phyloP scores from a whole-genome alignment of 305 asterid species.

The Ilex paraguariensis region DNA sequence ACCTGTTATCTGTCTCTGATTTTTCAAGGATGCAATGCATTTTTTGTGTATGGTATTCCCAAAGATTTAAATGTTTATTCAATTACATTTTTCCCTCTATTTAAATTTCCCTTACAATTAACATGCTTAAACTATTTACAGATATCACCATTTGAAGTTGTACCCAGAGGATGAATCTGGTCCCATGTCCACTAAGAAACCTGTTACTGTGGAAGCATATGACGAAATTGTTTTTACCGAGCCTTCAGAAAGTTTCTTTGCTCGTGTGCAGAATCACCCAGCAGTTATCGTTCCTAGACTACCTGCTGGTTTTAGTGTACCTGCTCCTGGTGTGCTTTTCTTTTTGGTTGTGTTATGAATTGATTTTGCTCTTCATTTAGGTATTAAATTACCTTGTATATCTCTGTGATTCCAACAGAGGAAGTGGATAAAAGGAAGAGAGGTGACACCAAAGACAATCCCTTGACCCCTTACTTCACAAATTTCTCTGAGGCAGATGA shows the following conservation, averaged over 20 bases:
- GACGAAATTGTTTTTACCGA: slow-evolving; percentile 54
- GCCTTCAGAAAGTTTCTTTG: slow-evolving; percentile 58
- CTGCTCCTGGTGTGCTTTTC: slow-evolving; percentile 53
- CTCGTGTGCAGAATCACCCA: slow-evolving; percentile 74
- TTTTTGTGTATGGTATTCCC: no score
- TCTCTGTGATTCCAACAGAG: no score
- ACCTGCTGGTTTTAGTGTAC: slow-evolving; percentile 50
- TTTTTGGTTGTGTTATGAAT: no score
- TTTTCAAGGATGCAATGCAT: neutral
- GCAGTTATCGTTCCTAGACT: slow-evolving; percentile 74
- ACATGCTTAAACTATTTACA: slow-evolving; percentile 13
- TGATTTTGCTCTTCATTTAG: no score
- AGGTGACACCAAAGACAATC: no score
- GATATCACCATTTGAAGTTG: slow-evolving; percentile 87
- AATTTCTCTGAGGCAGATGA: no score
- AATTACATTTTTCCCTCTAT: no score
- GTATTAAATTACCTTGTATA: no score
- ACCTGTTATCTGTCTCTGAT: slow-evolving; percentile 2
- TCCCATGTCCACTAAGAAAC: slow-evolving; percentile 71
- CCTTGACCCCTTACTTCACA: no score
- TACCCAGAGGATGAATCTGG: slow-evolving; percentile 89
- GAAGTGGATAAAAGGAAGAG: no score
- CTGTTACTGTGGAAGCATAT: slow-evolving; percentile 73
- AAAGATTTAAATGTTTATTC: no score
- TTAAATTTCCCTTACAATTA: no score